phyloP scores from a whole-genome alignment of 768 basidiomycete genomes.

The Rhodocollybia butyracea region DNA sequence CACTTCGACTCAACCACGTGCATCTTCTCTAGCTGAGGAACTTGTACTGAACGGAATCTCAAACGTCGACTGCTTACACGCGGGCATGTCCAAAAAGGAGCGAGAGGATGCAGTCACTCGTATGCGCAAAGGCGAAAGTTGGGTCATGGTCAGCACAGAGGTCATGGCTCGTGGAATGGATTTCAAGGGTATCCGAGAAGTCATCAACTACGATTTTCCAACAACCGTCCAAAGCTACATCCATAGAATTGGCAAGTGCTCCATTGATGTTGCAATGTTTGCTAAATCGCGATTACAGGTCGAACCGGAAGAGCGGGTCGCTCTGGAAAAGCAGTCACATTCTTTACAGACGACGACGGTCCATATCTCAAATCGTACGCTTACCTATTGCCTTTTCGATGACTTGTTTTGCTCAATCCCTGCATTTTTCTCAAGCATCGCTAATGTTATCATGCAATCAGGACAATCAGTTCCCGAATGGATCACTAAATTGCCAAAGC shows the following conservation, averaged over 20 bases:
- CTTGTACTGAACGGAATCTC: slow-evolving; percentile 73
- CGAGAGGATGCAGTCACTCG: slow-evolving; percentile 80
- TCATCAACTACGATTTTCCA: slow-evolving; percentile 97
- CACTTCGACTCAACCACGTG: slow-evolving; percentile 85
- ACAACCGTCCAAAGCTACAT: slow-evolving; percentile 94
- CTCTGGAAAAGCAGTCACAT: slow-evolving; percentile 91
- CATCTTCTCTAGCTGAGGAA: slow-evolving; percentile 76
- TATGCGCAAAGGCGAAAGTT: slow-evolving; percentile 88
- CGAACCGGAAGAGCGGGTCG: slow-evolving; percentile 94
- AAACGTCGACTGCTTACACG: slow-evolving; percentile 89
- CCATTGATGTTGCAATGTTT: not conserved
- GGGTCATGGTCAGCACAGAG: slow-evolving; percentile 96
- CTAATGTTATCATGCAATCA: slow-evolving; percentile 92
- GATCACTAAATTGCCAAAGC: slow-evolving; percentile 93
- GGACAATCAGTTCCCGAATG: slow-evolving; percentile 91
- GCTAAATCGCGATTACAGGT: slow-evolving; percentile 40
- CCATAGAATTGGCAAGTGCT: slow-evolving; percentile 79
- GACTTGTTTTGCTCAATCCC: not conserved
- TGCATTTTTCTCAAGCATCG: slow-evolving; percentile 58
- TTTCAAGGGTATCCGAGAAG: slow-evolving; percentile 90
- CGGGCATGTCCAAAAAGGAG: slow-evolving; percentile 83
- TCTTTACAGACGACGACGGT: slow-evolving; percentile 92
- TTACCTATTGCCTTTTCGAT: slow-evolving; percentile 1
- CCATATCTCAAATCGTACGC: slow-evolving; percentile 86
- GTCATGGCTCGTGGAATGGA: slow-evolving; percentile 99